Evolutionary conservation across 306 rosid species (phyloP).

Genomic region (Echinosophora koreensis): DNA sequence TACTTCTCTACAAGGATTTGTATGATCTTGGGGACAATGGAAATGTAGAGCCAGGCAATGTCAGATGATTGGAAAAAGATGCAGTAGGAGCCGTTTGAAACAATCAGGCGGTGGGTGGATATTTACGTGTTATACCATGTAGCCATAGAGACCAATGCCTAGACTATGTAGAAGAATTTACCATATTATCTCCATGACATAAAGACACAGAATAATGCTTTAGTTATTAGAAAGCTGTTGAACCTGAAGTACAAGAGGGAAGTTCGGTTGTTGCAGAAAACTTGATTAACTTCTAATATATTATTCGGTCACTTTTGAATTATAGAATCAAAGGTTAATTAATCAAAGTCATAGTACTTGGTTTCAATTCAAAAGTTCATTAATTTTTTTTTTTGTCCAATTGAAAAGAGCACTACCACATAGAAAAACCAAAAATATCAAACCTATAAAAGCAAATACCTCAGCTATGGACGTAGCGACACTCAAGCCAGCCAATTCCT

Average conservation of each 20-base stretch:
- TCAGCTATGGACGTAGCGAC: constrained; percentile 87
- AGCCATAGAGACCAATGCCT: not conserved
- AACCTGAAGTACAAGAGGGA: constrained; percentile 5
- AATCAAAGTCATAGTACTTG: not conserved
- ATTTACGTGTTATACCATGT: not conserved
- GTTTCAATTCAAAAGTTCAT: not conserved
- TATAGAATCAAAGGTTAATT: too few relatives aligned
- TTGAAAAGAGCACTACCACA: not conserved
- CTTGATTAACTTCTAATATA: not conserved
- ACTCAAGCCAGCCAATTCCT: constrained; percentile 99
- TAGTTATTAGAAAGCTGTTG: not conserved
- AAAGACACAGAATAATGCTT: constrained; percentile 7
- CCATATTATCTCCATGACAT: not conserved
- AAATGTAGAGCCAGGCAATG: not conserved
- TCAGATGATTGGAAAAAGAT: not conserved
- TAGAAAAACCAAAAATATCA: not conserved
- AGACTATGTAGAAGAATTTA: not conserved
- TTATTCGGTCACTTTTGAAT: too few relatives aligned
- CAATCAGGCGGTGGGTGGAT: not conserved
- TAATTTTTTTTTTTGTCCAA: too few relatives aligned
- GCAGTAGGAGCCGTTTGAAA: not conserved
- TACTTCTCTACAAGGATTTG: not conserved
- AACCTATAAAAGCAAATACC: constrained; percentile 56
- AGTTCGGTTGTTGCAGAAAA: not conserved
- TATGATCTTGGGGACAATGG: not conserved